phyloP scores from a whole-genome alignment of 352 stramenopile genomes.

The Phytophthora citrophthora region DNA sequence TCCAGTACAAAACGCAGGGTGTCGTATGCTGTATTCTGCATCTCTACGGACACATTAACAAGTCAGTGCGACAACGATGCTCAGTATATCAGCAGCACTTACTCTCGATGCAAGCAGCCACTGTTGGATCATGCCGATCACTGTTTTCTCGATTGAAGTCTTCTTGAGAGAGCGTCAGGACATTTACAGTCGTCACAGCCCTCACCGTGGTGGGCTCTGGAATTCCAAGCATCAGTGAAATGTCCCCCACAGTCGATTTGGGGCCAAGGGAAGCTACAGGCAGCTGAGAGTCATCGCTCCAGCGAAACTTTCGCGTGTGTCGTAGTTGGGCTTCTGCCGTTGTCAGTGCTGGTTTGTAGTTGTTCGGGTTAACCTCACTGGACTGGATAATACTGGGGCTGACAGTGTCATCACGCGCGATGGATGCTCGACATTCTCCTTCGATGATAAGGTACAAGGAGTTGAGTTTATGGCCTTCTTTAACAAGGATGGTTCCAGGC shows the following conservation, averaged over 20 bases:
- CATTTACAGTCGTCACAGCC: constrained; percentile 43
- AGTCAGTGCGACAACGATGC: not conserved
- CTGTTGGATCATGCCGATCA: constrained; percentile 41
- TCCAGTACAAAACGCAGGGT: constrained; percentile 60
- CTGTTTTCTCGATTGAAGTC: constrained; percentile 50
- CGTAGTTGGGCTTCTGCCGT: constrained; percentile 32
- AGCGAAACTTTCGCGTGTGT: constrained; percentile 38
- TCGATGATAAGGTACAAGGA: constrained; percentile 45
- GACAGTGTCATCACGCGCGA: constrained; percentile 20
- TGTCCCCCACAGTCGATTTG: constrained; percentile 45
- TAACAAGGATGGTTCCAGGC: constrained; percentile 32
- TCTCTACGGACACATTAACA: constrained; percentile 21
- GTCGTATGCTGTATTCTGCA: constrained; percentile 57
- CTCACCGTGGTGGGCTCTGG: constrained; percentile 44
- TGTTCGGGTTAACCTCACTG: constrained; percentile 2
- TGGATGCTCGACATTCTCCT: constrained; percentile 48
- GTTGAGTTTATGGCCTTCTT: constrained; percentile 34
- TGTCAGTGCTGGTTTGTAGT: constrained; percentile 13
- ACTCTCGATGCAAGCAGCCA: constrained; percentile 33
- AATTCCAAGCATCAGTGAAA: constrained; percentile 42
- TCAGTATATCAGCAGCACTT: constrained; percentile 1
- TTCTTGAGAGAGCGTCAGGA: constrained; percentile 39
- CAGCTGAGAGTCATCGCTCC: constrained; percentile 28
- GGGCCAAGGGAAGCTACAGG: constrained; percentile 44
- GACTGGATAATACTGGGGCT: constrained; percentile 2